Evolutionary conservation across 257 asterid species (phyloP).

Genomic region (Scutellaria galericulata): DNA sequence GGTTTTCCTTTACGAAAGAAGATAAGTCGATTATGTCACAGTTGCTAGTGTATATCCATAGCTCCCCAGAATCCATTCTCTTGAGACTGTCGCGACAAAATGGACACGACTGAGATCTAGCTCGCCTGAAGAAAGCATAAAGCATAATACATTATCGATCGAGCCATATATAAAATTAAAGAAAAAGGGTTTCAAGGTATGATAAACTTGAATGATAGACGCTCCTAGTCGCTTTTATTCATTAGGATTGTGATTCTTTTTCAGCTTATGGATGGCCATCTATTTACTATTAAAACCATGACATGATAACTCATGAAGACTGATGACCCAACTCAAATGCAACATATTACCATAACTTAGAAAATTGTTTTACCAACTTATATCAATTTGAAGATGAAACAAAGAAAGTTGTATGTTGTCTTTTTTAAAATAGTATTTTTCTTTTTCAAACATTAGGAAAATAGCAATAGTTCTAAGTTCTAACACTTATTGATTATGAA

Average conservation of each 20-base stretch:
- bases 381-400: not conserved
- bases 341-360: conserved; percentile 15
- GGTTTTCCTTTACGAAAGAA: conserved; percentile 58
- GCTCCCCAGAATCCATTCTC: conserved; percentile 73
- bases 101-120: conserved; percentile 85
- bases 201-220: not conserved
- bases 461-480: not conserved
- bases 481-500: too few species aligned
- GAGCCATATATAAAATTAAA: not conserved
- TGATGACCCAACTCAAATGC: not conserved
- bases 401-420: not conserved
- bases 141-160: not conserved
- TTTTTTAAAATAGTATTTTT: too few species aligned
- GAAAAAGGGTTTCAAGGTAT: not conserved
- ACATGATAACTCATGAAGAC: not conserved
- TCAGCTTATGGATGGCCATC: not conserved
- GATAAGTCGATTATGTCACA: conserved; percentile 62
- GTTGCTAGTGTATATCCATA: conserved; percentile 79
- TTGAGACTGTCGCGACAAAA: conserved; percentile 81
- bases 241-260: not conserved
- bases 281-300: not conserved
- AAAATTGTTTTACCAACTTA: not conserved
- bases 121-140: conserved; percentile 52
- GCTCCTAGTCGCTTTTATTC: not conserved
- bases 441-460: not conserved